Base-by-base conservation (phyloP, 495 filamentous ascomycete genomes). In the Baudoinia panamericana region DNA sequence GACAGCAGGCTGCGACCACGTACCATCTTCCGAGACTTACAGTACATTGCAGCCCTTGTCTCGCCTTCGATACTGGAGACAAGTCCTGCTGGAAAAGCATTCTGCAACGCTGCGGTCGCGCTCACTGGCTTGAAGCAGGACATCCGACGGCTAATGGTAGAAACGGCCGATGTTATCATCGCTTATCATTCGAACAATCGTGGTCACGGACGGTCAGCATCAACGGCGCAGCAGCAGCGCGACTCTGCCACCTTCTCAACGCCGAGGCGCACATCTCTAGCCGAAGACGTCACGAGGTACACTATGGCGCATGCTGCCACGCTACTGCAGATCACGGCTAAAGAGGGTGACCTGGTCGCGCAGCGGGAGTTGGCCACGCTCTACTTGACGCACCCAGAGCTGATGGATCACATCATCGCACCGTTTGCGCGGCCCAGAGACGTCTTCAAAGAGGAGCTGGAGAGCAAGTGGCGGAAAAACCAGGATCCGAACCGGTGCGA, bases 261-360 rank as follows among this genome's bases (percentile, higher is more conserved):
- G 12, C 37, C 46, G 5, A 46, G 21, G 34, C 43, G 37, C 13
- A 42, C 41, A 11, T 53, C 52, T 55, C 59, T 53, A 61, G 53
- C 56, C 48, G 60, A 66, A 48, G 67, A 66, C 17, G 56, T 68
- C 39, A 60, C 67, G 12, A 56, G 59, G 2, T 79, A 80, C 52
- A 72, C 67, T 20, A 82, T 95, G 55, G 72, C 79, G 39, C 84
- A 94, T 56, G 90, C 88, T 2, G 90, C 84, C 2, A 69, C 68
- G 39, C 90, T 97, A 78, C 92, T 83, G 76, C 82, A 82, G 45
- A 93, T 93, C 55, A 86, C 86, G 5, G 90, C 90, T 8, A 88
- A 85, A 62, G 90, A 97, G 59, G 86, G 88, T 23, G 78, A 92
- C 51, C 71, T 88, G 6, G 82, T 81, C 16, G 90, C 90, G n/a